These are phyloP conservation scores for Yamadazyma sp. DNA, from an alignment of 1,139 yeast genomes.

Conservation along the genomic window DNA sequence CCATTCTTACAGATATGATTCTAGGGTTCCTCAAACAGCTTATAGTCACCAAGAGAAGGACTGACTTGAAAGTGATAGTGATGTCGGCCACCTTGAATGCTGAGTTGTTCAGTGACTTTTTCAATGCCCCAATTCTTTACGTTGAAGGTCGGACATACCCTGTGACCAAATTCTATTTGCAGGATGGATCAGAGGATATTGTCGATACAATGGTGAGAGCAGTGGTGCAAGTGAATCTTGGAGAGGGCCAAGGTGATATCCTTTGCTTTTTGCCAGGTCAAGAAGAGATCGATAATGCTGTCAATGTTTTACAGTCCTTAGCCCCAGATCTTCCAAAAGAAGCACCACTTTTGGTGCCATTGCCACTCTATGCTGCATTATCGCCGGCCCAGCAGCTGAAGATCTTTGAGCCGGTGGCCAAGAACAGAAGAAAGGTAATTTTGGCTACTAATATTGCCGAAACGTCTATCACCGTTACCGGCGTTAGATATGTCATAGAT, in stretches of 20 bases:
- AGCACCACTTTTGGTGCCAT: conserved; percentile 72
- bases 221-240: conserved; percentile 72
- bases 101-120: conserved; percentile 78
- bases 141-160: conserved; percentile 91
- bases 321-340: conserved; percentile 69
- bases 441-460: conserved; percentile 95
- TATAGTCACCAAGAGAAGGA: conserved; percentile 46
- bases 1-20: conserved; percentile 84
- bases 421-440: conserved; percentile 74
- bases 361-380: conserved; percentile 91
- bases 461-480: conserved; percentile 93
- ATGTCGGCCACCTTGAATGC: conserved; percentile 99
- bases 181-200: conserved; percentile 64
- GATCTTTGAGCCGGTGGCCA: conserved; percentile 64
- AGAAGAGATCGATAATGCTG: conserved; percentile 92
- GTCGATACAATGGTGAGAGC: conserved; percentile 78
- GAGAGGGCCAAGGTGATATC: conserved; percentile 85
- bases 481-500: conserved; percentile 91
- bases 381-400: conserved; percentile 80
- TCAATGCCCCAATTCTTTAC: conserved; percentile 75
- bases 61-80: conserved; percentile 58
- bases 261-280: conserved; percentile 93
- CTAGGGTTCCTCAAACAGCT: conserved; percentile 83
- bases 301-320: conserved; percentile 56
- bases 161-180: conserved; percentile 69